phyloP scores from a whole-genome alignment of 345 rosid species.

The Cardiospermum halicacabum region DNA sequence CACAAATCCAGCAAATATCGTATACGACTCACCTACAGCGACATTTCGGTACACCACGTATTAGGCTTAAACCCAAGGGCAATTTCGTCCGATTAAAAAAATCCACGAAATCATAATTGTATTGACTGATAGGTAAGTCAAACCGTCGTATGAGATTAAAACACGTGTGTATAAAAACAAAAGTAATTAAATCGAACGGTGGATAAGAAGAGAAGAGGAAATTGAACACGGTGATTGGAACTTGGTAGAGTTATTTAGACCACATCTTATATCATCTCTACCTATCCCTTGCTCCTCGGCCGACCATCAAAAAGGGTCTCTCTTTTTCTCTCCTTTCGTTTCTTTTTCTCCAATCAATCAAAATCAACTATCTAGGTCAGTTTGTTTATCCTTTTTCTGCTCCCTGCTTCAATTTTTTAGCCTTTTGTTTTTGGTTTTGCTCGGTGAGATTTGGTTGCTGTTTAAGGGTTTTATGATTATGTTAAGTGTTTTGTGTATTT shows the following conservation, averaged over 20 bases:
- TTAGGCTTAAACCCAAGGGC: neutral
- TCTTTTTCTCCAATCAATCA: neutral
- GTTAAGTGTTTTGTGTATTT: neutral
- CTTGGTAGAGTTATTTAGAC: neutral
- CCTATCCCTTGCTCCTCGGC: conserved; percentile 17
- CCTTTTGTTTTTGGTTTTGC: neutral
- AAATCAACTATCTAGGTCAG: conserved; percentile 14
- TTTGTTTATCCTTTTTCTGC: neutral
- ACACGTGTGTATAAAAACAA: neutral
- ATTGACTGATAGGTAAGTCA: neutral
- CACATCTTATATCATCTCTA: neutral
- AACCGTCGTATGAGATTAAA: neutral
- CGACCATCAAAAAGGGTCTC: conserved; percentile 24
- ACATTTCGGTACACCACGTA: neutral
- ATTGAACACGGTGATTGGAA: neutral
- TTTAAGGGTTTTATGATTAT: neutral
- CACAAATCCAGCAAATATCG: conserved; percentile 4
- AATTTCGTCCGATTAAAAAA: neutral
- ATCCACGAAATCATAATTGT: neutral
- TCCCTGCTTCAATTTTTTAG: neutral
- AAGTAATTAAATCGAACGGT: neutral
- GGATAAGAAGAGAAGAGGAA: neutral
- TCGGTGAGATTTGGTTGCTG: neutral
- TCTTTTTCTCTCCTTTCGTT: conserved; percentile 1
- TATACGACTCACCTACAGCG: conserved; percentile 29